Base-by-base conservation (phyloP, 176 grass and related monocot species). In the Zoysia pacifica region DNA sequence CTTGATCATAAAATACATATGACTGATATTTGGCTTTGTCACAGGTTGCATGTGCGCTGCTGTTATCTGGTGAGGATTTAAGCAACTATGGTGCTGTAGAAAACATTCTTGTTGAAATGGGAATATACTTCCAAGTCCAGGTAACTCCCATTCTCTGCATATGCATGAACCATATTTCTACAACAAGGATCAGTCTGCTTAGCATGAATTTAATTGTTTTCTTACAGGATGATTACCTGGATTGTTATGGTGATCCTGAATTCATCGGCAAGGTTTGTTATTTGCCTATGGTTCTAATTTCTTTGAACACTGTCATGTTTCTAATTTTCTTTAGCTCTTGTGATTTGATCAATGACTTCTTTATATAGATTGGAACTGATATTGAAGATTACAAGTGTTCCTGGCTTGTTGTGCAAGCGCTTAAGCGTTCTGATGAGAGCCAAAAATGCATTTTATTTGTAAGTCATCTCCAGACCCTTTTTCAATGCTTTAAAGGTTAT, bases 361-460 rank as follows among this genome's bases (percentile, higher is more conserved):
- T 73, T 73, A 47, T 55, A 65, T 80, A 99, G 97, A 95, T 99
- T 4, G 96, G 97, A 64, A 99, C 97, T 73, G 97, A 99, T 37
- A 99, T 99, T 84, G 88, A 99, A 82, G 97, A 99, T 79, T 99
- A 89, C 79, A 99, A 99, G 49, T 99, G 97, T 82, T 99, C 97
- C 45, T 99, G 97, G 97, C 84, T 99, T 48, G 88, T 99, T 74
- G 97, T 99, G 64, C 93, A 99, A 90, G 97, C 97, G 72, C 90
- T 99, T 56, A 64, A 96, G 69, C 84, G 15, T 72, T 82, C 86
- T 71, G 71, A 91, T 52, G 88, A 86, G 66, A 77, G 53, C 61
- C 93, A 99, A 79, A 88, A 91, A 73, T 3, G 38, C 5, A 63
- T 95, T 82, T 72, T 99, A 65, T 91, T 72, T 76, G 97, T 99